Evolutionary conservation across 176 grass and related monocot genomes (phyloP), one percentile per base, ranked within the genome.

Genomic region (Lolium perenne): DNA sequence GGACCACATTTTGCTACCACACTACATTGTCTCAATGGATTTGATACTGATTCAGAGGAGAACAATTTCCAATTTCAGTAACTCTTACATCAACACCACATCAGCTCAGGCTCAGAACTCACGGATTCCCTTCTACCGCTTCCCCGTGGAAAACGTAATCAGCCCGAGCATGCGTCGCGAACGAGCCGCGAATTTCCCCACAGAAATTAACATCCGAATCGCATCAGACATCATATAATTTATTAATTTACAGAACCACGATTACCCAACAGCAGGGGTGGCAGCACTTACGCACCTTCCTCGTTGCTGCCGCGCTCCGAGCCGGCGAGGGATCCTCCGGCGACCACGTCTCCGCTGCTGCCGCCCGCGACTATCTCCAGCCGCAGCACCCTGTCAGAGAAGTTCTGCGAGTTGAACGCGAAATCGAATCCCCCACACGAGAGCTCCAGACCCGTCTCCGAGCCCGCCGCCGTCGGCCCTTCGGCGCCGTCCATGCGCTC

Each of bases 391-490:
- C 95, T 61, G 78, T 97, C 90, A 10, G 95, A 97, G 88, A 94
- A 97, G 81, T 94, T 97, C 47, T 89, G 86, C 67, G 89, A 92
- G 82, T 97, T 92, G 86, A 94, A 97, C 51, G 92, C 88, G 84
- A 97, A 94, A 80, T 94, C 90, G 21, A 94, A 94, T 59, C 70
- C 77, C 66, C 85, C 84, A 51, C 86, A 60, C 35, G 88, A 78
- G 86, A 91, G 85, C 85, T 89, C 94, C 41, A 43, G 41, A 1
- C 41, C 41, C 41, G 41, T 43, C 41, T 43, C 41, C 41, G 41
- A 43, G 6, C 41, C 41, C 41, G 41, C 41, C 58, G 58, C 58
- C n/a, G 58, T 61, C n/a, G 2, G 2, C 2, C 58, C 58, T 23
- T 61, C 58, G 21, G 9, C 21, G 58, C 58, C 58, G 58, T 8